phyloP scores from a whole-genome alignment of 2,329 filamentous ascomycete genomes.

The Aspergillus sp. region DNA sequence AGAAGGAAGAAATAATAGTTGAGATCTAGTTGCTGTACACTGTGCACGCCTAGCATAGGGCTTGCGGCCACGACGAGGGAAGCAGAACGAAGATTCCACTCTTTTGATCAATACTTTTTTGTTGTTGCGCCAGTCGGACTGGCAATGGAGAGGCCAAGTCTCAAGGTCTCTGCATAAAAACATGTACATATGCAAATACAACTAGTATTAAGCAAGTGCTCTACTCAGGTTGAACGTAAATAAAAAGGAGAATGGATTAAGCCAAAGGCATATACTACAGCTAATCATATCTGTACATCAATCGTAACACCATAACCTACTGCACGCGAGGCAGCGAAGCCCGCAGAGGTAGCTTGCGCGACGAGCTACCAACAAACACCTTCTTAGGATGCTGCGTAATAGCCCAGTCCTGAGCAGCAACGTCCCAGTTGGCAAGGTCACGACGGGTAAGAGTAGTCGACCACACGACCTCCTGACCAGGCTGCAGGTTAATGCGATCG shows the following conservation, averaged over 20 bases:
- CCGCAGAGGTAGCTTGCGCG: slow-evolving; percentile 49
- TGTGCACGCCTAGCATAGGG: too few relatives aligned
- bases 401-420: slow-evolving; percentile 74
- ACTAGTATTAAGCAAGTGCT: neutral
- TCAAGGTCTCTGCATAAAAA: too few relatives aligned
- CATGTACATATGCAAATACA: neutral
- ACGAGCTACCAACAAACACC: slow-evolving; percentile 54
- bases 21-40: too few relatives aligned
- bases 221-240: neutral
- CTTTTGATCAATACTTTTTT: too few relatives aligned
- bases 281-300: neutral
- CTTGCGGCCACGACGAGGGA: too few relatives aligned
- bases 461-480: slow-evolving; percentile 64
- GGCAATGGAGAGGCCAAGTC: too few relatives aligned
- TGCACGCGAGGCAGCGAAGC: slow-evolving; percentile 27
- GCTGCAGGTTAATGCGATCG: slow-evolving; percentile 64
- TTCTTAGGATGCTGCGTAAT: slow-evolving; percentile 52
- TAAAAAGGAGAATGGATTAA: neutral
- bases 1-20: too few relatives aligned
- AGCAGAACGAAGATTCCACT: too few relatives aligned
- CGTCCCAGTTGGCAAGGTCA: slow-evolving; percentile 85
- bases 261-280: neutral
- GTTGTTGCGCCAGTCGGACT: too few relatives aligned
- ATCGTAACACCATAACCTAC: slow-evolving; percentile 6
- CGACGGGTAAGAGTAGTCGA: slow-evolving; percentile 64